Evolutionary conservation across 139 green algal species (phyloP), one percentile per base, ranked within the genome.

Genomic region (Chlamydomonas sphaeroides): DNA sequence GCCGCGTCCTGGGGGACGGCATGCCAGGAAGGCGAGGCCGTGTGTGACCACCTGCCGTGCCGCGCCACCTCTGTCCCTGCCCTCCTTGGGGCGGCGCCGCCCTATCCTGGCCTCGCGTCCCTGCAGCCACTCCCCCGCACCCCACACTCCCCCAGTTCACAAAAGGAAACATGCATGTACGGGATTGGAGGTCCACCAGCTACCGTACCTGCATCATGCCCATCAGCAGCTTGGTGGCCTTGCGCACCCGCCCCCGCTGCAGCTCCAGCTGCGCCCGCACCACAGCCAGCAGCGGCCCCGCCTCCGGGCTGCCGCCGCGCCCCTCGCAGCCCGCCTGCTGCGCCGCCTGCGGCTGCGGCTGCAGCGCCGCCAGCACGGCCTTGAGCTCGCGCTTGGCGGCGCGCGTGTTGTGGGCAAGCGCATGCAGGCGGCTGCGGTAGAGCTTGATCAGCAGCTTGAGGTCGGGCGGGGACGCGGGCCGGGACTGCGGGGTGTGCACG

Each of bases 341-440:
- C 21, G 61, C 49, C 30, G 25, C 5, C 11, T 35, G 49, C 33
- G 33, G 48, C 42, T n/a, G 68, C 45, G 10, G 42, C 32, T 41
- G n/a, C 41, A 15, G 15, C 6, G 53, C 53, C n/a, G 68, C 42
- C 17, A 67, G 70, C 4, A 85, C 65, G 15, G 77, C 77, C 36
- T 84, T 84, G 45, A 84, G 77, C 77, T 84, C 77, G 32, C 77
- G 39, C 77, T 84, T 84, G 65, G 77, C 77, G 7, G 77, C 77
- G 0, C 77, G 77, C 4, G 77, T 75, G 65, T 75, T 84, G 77
- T 75, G 48, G 14, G 65, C 77, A 35, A 84, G 77, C 0, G 45
- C 77, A 49, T 84, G 79, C 39, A 85, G 79, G 49, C 69, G 57
- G 67, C 25, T 51, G 39, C 79, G 79, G 59, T 85, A 85, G 35